These are phyloP conservation scores for Neofusicoccum ribis DNA, from an alignment of 2,329 filamentous ascomycete species.

Conservation along the genomic window DNA sequence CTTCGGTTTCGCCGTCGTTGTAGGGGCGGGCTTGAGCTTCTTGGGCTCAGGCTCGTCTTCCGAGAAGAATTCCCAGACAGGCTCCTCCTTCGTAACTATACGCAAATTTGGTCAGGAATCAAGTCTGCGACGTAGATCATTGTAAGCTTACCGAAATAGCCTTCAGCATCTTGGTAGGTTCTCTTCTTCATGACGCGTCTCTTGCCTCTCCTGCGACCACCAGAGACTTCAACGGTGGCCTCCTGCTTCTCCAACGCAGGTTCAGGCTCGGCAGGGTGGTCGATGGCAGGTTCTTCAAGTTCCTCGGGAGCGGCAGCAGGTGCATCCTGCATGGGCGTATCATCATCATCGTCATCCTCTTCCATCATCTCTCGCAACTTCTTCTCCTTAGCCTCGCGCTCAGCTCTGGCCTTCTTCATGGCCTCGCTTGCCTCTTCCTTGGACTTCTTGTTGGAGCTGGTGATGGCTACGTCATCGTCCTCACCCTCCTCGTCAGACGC, in stretches of 20 bases:
- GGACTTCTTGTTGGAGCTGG: conserved; percentile 25
- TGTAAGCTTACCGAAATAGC: conserved; percentile 60
- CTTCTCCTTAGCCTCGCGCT: conserved; percentile 51
- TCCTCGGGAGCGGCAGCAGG: conserved; percentile 39
- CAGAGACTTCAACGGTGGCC: conserved; percentile 52
- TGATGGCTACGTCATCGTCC: conserved; percentile 37
- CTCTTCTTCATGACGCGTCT: conserved; percentile 85
- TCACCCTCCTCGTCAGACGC: conserved; percentile 38
- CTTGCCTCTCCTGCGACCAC: conserved; percentile 71
- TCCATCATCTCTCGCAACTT: conserved; percentile 73
- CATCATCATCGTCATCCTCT: conserved; percentile 47
- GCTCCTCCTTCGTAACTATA: conserved; percentile 76
- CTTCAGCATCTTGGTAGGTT: conserved; percentile 82
- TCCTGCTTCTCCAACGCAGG: conserved; percentile 29
- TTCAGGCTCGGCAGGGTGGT: conserved; percentile 19
- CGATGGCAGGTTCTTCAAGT: conserved; percentile 25
- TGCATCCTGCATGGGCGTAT: conserved; percentile 62
- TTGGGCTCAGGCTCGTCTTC: conserved; percentile 73
- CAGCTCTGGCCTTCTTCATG: conserved; percentile 53
- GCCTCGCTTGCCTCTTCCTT: conserved; percentile 14
- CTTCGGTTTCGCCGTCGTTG: conserved; percentile 54
- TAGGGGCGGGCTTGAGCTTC: conserved; percentile 51
- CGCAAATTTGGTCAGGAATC: conserved; percentile 36
- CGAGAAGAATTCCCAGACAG: conserved; percentile 88
- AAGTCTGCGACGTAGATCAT: conserved; percentile 56